Conservation (phyloP, 257 asterid species). For the Primulina eburnea region DNA sequence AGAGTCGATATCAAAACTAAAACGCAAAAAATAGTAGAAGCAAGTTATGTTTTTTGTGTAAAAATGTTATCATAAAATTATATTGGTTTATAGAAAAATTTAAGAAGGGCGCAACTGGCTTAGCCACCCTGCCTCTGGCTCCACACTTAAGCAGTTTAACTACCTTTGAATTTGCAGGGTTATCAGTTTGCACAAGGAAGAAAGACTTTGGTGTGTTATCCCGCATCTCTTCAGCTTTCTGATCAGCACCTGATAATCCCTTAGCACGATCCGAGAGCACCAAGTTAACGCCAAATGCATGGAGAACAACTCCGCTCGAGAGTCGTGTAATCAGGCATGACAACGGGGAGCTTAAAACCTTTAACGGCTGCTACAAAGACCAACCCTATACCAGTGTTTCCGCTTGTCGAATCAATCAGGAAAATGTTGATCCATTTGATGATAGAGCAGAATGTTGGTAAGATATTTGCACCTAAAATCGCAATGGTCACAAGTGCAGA, state of each 20-base stretch:
- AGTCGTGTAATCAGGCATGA: constrained; percentile 93
- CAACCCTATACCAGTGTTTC: constrained; percentile 93
- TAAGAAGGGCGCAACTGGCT: too few species aligned
- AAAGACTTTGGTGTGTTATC: constrained; percentile 80
- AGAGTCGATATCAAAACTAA: too few species aligned
- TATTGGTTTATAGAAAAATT: too few species aligned
- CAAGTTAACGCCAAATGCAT: constrained; percentile 89
- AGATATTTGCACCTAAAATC: too few species aligned
- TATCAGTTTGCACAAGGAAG: constrained; percentile 90
- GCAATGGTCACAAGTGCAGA: too few species aligned
- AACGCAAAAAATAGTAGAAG: too few species aligned
- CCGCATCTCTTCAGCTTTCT: constrained; percentile 83
- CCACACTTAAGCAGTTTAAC: not conserved
- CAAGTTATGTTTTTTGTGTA: too few species aligned
- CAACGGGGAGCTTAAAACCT: constrained; percentile 77
- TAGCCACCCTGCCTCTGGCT: too few species aligned
- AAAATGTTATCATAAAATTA: too few species aligned
- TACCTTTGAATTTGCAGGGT: constrained; percentile 95
- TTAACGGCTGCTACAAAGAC: constrained; percentile 96
- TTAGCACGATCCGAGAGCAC: constrained; percentile 85
- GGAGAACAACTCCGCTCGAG: constrained; percentile 86
- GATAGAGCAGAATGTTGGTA: too few species aligned
- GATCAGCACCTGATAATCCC: constrained; percentile 85
- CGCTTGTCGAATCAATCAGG: constrained; percentile 91
- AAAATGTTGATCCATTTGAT: too few species aligned